Evolutionary conservation across 306 rosid genomes (phyloP).

Genomic region (Vicia sativa): DNA sequence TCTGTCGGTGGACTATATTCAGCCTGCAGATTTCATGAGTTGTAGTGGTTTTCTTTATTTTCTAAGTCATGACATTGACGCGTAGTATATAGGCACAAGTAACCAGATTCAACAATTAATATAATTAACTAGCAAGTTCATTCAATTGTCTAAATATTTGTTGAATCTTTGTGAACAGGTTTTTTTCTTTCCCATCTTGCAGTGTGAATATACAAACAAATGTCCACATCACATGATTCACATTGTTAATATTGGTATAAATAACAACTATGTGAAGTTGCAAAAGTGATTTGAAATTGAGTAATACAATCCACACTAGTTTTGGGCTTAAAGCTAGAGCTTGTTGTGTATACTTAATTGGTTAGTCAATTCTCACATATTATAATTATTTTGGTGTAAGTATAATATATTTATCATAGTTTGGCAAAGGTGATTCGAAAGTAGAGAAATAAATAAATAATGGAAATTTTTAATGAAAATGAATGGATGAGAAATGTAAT

Average conservation of each 20-base stretch:
- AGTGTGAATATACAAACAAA: conserved; percentile 32
- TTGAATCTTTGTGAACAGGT: not conserved
- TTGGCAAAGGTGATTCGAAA: conserved; percentile 15
- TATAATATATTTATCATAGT: conserved; percentile 4
- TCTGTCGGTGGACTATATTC: no score
- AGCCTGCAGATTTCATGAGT: not conserved
- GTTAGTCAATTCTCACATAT: not conserved
- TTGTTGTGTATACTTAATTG: conserved; percentile 7
- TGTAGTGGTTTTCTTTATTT: conserved; percentile 8
- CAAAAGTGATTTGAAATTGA: not conserved
- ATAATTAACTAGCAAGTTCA: not conserved
- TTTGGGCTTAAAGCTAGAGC: not conserved
- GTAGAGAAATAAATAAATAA: not conserved
- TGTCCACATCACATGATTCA: conserved; percentile 42
- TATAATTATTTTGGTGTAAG: not conserved
- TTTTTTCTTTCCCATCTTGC: not conserved
- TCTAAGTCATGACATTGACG: conserved; percentile 34
- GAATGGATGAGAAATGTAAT: no score
- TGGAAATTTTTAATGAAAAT: conserved; percentile 8
- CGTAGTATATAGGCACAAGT: not conserved
- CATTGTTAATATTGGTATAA: conserved; percentile 8
- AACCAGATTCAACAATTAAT: not conserved
- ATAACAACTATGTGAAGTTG: conserved; percentile 25
- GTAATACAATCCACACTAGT: not conserved
- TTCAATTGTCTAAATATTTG: not conserved